Conservation (phyloP, 352 stramenopile genomes). For the Phytophthora pisi region DNA sequence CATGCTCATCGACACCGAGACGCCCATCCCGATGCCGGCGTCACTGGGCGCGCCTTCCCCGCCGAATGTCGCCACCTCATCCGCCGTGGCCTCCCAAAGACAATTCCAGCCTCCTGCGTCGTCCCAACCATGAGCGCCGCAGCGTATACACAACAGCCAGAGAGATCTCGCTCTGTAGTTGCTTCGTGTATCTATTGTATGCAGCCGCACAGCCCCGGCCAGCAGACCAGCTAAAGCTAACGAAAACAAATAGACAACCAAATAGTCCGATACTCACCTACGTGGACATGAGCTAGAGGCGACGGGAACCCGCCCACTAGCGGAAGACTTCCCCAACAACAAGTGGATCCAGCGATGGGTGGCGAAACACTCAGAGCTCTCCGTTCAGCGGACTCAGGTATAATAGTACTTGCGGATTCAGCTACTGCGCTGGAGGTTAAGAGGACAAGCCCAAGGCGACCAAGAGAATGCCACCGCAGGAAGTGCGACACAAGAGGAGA, state of each 20-base stretch:
- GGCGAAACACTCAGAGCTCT: too few relatives aligned
- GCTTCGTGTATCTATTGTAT: conserved; percentile 39
- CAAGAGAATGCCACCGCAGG: not conserved
- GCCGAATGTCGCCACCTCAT: conserved; percentile 32
- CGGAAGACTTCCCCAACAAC: too few relatives aligned
- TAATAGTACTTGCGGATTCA: too few relatives aligned
- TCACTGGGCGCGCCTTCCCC: conserved; percentile 33
- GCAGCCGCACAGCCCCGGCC: conserved; percentile 19
- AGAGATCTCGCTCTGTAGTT: conserved; percentile 8
- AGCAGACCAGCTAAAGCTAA: conserved; percentile 13
- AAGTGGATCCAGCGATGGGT: too few relatives aligned
- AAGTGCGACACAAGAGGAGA: not conserved
- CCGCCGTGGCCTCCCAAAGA: conserved; percentile 25
- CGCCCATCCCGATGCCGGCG: conserved; percentile 55
- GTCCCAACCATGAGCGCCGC: conserved; percentile 23
- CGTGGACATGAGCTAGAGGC: not conserved
- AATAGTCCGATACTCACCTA: conserved; percentile 12
- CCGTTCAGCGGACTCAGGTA: too few relatives aligned
- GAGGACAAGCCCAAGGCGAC: not conserved
- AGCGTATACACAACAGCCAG: conserved; percentile 1
- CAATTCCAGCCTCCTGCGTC: conserved; percentile 31
- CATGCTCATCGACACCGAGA: conserved; percentile 52
- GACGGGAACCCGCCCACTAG: too few relatives aligned
- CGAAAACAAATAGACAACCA: conserved; percentile 41
- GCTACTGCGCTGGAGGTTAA: not conserved